Conservation (phyloP, 805 yeast genomes). For the Wickerhamiella qilinensis region DNA sequence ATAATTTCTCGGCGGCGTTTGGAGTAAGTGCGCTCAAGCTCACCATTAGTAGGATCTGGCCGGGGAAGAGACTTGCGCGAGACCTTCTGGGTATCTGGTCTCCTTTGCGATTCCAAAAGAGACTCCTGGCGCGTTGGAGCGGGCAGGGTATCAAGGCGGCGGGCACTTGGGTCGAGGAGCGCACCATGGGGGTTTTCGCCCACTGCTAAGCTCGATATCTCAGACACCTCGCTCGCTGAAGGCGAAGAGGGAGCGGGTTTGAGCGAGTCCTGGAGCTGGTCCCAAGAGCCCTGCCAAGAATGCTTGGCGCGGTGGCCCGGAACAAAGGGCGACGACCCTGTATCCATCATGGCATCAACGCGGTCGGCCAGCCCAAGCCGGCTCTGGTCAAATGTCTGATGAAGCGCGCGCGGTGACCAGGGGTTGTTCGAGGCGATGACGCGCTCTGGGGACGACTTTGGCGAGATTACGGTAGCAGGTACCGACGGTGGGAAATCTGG, state of each 20-base stretch:
- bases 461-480: neutral
- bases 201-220: neutral
- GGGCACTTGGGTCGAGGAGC: neutral
- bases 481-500: neutral
- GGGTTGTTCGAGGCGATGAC: neutral
- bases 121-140: constrained; percentile 19
- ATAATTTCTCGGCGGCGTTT: constrained; percentile 10
- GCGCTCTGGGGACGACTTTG: neutral
- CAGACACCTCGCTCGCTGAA: neutral
- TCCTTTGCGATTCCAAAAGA: constrained; percentile 19
- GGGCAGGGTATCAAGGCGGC: constrained; percentile 1
- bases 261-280: neutral
- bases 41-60: constrained; percentile 7
- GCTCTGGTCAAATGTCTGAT: neutral
- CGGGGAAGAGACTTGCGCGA: constrained; percentile 1
- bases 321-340: neutral
- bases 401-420: constrained; percentile 1
- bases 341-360: constrained; percentile 3
- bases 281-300: neutral
- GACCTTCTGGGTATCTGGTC: constrained; percentile 13
- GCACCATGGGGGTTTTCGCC: neutral
- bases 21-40: constrained; percentile 15
- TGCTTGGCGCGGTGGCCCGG: constrained; percentile 1
- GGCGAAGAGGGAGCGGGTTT: neutral
- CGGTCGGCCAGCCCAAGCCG: constrained; percentile 1